These are phyloP conservation scores for Penicillium atrosanguineum DNA, from an alignment of 495 filamentous ascomycete genomes.

Conservation along the genomic window DNA sequence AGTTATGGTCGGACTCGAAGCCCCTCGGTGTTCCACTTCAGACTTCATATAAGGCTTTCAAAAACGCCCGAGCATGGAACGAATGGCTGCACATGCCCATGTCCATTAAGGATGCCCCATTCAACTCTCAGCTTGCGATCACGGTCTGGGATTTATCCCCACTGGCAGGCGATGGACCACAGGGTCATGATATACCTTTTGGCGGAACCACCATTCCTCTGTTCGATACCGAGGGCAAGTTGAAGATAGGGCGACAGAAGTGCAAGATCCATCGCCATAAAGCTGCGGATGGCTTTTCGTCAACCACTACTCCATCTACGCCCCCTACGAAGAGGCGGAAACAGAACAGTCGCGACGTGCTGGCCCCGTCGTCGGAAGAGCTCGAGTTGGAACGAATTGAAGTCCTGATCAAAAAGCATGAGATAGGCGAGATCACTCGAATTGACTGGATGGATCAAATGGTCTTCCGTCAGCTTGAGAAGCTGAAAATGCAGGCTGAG, in stretches of 20 bases:
- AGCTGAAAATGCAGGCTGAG: slow-evolving; percentile 59
- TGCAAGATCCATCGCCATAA: slow-evolving; percentile 80
- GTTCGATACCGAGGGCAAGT: slow-evolving; percentile 86
- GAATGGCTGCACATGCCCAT: slow-evolving; percentile 93
- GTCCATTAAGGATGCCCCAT: slow-evolving; percentile 72
- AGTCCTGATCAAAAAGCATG: slow-evolving; percentile 91
- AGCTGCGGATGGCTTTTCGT: slow-evolving; percentile 81
- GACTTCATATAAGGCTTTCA: slow-evolving; percentile 88
- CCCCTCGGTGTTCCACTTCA: slow-evolving; percentile 87
- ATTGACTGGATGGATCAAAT: slow-evolving; percentile 95
- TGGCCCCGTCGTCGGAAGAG: slow-evolving; percentile 56
- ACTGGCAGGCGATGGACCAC: slow-evolving; percentile 58
- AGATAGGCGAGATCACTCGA: slow-evolving; percentile 90
- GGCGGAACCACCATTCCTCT: slow-evolving; percentile 88
- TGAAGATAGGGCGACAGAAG: slow-evolving; percentile 89
- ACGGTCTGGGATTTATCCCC: slow-evolving; percentile 95
- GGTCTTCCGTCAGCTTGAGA: slow-evolving; percentile 83
- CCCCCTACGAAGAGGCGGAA: slow-evolving; percentile 48
- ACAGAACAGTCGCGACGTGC: slow-evolving; percentile 35
- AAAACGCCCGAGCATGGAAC: slow-evolving; percentile 78
- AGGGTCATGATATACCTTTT: slow-evolving; percentile 81
- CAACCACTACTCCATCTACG: slow-evolving; percentile 73
- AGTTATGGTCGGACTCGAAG: slow-evolving; percentile 95
- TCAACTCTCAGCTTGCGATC: slow-evolving; percentile 80
- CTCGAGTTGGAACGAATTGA: slow-evolving; percentile 81